Evolutionary conservation across 257 asterid genomes (phyloP).

Genomic region (Petunia axillaris): DNA sequence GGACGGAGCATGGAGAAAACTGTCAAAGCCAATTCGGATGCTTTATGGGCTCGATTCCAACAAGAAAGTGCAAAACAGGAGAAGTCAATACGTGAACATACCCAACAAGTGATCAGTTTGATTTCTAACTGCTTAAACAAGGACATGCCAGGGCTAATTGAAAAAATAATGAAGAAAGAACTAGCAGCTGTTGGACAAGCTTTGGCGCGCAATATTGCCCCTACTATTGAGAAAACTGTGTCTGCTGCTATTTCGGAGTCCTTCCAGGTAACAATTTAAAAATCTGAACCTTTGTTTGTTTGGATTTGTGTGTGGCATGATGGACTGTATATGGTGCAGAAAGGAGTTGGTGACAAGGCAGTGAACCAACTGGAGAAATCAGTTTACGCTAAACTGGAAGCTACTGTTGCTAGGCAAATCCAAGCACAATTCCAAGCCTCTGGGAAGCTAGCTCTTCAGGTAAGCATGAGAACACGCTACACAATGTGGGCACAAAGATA

Average conservation of each 20-base stretch:
- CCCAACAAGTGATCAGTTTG: constrained; percentile 61
- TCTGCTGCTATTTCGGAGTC: constrained; percentile 67
- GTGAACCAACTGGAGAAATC: constrained; percentile 89
- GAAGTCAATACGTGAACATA: constrained; percentile 69
- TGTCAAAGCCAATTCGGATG: constrained; percentile 81
- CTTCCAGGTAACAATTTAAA: constrained; percentile 67
- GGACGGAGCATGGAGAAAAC: constrained; percentile 81
- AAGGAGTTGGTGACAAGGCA: constrained; percentile 92
- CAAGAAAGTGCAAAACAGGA: constrained; percentile 89
- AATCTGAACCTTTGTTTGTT: neutral
- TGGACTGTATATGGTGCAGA: constrained; percentile 56
- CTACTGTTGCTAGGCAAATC: constrained; percentile 78
- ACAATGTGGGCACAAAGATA: neutral
- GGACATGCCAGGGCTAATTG: constrained; percentile 77
- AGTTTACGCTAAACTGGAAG: constrained; percentile 80
- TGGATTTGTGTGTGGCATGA: constrained; percentile 26
- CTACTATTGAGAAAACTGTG: constrained; percentile 74
- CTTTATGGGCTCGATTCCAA: constrained; percentile 81
- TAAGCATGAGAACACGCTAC: constrained; percentile 30
- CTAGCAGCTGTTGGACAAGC: constrained; percentile 72
- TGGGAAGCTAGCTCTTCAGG: constrained; percentile 98
- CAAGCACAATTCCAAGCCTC: constrained; percentile 92
- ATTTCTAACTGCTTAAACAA: constrained; percentile 72
- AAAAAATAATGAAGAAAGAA: constrained; percentile 81
- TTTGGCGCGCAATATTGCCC: constrained; percentile 68